A percentile compares a stretch with the other conserved stretches of the same genome.
Conservation (phyloP, 2,329 filamentous ascomycete genomes). For the Colletotrichum graminicola region DNA sequence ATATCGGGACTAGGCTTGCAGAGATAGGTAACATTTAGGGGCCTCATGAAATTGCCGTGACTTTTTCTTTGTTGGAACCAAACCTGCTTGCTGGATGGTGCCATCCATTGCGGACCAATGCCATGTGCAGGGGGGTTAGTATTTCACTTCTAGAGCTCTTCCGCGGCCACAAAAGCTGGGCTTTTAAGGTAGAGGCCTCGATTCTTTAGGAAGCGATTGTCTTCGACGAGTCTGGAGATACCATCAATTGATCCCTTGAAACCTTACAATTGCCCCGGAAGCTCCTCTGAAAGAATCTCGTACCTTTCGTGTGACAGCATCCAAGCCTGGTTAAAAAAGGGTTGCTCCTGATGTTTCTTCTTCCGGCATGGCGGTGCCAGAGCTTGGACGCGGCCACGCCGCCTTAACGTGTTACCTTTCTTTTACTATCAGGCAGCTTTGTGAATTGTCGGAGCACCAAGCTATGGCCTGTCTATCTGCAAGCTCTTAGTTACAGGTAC, state of each 20-base stretch:
- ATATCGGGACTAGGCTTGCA: not conserved
- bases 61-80: slow-evolving; percentile 4
- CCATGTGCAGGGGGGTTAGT: not conserved
- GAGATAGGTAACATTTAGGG: slow-evolving; percentile 18
- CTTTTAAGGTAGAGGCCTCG: not conserved
- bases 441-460: slow-evolving; percentile 17
- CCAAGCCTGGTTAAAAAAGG: slow-evolving; percentile 40
- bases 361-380: slow-evolving; percentile 26
- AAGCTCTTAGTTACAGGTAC: slow-evolving; percentile 28
- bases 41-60: slow-evolving; percentile 1
- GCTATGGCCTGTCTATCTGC: slow-evolving; percentile 9
- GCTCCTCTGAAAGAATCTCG: slow-evolving; percentile 1
- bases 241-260: not conserved
- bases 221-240: not conserved
- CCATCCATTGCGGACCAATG: not conserved
- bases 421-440: slow-evolving; percentile 26
- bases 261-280: not conserved
- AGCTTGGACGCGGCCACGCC: slow-evolving; percentile 35
- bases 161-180: not conserved
- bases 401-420: slow-evolving; percentile 17
- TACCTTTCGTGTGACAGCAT: not conserved
- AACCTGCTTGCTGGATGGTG: not conserved
- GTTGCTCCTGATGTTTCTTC: slow-evolving; percentile 37
- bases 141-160: not conserved
- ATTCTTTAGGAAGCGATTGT: not conserved